A percentile compares a stretch with the other conserved stretches of the same genome.
Evolutionary conservation across 345 rosid species (phyloP).

Genomic region (Microcos paniculata): DNA sequence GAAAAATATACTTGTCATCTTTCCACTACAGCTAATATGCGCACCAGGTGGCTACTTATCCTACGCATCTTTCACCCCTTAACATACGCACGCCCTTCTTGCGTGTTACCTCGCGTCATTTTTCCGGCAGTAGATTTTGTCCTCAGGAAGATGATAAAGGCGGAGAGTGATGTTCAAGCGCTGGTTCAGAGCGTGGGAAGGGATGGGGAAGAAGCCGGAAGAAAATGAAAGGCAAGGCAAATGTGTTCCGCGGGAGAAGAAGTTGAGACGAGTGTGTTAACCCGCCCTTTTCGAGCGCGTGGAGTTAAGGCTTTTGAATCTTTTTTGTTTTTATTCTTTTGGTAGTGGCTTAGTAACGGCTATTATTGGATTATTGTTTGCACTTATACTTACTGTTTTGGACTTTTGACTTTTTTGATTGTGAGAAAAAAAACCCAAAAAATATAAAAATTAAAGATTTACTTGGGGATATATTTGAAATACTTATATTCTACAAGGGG

Average conservation of each 20-base stretch:
- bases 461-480: background rate
- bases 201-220: background rate
- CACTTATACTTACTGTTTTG: background rate
- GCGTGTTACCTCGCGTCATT: background rate
- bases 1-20: slow-evolving; percentile 13
- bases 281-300: background rate
- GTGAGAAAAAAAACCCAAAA: background rate
- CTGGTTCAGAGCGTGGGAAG: background rate
- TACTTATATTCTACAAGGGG: background rate
- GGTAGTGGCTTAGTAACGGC: background rate
- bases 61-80: slow-evolving; percentile 11
- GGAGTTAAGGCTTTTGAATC: background rate
- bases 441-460: background rate
- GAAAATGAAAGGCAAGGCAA: background rate
- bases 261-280: background rate
- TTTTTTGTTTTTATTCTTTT: background rate
- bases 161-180: background rate
- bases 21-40: slow-evolving; percentile 43
- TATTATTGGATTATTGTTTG: background rate
- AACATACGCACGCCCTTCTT: slow-evolving; percentile 17
- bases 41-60: slow-evolving; percentile 31
- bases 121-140: background rate
- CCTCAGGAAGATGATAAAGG: background rate
- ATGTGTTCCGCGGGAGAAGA: background rate
- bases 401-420: background rate